phyloP scores from a whole-genome alignment of 768 basidiomycete species.

The Mycena galopus region DNA sequence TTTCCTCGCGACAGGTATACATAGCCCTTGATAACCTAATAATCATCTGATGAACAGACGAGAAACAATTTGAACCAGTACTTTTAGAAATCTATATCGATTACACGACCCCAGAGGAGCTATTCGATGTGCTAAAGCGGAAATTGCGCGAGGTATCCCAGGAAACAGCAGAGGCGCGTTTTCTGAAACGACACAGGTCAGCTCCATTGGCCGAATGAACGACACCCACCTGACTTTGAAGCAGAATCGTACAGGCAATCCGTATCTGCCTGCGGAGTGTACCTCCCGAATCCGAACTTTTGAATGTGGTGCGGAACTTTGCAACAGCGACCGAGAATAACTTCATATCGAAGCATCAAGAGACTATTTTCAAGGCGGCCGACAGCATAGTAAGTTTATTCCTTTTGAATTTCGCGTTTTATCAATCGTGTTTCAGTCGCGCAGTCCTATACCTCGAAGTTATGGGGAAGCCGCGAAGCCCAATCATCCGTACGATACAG shows the following conservation, averaged over 20 bases:
- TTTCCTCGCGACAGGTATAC: slow-evolving; percentile 2
- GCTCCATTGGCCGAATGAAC: background rate
- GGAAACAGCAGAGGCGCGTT: background rate
- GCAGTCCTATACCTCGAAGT: background rate
- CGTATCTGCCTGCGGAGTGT: background rate
- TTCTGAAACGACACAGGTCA: background rate
- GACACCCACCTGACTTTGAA: background rate
- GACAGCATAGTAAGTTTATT: background rate
- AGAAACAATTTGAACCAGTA: background rate
- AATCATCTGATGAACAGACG: background rate
- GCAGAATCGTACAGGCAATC: background rate
- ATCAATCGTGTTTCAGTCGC: background rate
- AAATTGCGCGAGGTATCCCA: background rate
- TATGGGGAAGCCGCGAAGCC: background rate
- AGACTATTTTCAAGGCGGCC: background rate
- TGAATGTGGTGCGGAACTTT: background rate
- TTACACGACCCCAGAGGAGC: background rate
- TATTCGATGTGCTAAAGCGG: background rate
- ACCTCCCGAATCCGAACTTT: background rate
- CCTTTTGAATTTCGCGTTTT: background rate
- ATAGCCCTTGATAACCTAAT: background rate
- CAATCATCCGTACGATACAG: background rate
- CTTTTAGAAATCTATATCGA: background rate
- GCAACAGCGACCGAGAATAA: background rate
- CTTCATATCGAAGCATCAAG: background rate